These are phyloP conservation scores for Blastocystis sp. DNA, from an alignment of 352 stramenopile genomes.

Conservation along the genomic window DNA sequence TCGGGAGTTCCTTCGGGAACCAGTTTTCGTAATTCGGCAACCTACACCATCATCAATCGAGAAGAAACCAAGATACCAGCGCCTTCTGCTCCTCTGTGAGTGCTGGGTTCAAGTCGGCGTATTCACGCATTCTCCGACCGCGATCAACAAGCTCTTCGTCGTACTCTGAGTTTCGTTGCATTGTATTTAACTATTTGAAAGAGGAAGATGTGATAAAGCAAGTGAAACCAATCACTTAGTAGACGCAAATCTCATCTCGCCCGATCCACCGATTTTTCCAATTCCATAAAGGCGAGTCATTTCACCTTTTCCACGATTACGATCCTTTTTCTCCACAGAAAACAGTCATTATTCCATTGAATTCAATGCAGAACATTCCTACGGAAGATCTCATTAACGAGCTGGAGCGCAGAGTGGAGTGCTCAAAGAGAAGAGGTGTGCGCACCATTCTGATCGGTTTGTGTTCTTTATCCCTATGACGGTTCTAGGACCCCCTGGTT, in stretches of 20 bases:
- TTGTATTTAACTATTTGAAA: neutral
- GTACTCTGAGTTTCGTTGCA: neutral
- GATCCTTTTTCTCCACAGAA: neutral
- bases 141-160: neutral
- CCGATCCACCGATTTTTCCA: neutral
- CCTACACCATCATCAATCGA: neutral
- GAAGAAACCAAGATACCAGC: too few relatives aligned
- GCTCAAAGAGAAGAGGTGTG: conserved; percentile 79
- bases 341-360: neutral
- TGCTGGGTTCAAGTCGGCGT: neutral
- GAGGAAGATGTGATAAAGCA: neutral
- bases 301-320: neutral
- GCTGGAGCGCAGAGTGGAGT: conserved; percentile 79
- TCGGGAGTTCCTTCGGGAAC: conserved; percentile 14
- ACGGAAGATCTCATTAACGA: conserved; percentile 75
- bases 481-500: conserved; percentile 76
- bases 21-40: neutral
- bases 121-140: neutral
- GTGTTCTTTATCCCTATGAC: neutral
- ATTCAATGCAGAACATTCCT: conserved; percentile 62
- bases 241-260: neutral
- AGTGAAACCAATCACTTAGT: neutral
- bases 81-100: conserved; percentile 1
- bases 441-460: conserved; percentile 83
- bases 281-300: neutral